Conservation (phyloP, 805 yeast species). For the Saccharomycopsis olivae region DNA sequence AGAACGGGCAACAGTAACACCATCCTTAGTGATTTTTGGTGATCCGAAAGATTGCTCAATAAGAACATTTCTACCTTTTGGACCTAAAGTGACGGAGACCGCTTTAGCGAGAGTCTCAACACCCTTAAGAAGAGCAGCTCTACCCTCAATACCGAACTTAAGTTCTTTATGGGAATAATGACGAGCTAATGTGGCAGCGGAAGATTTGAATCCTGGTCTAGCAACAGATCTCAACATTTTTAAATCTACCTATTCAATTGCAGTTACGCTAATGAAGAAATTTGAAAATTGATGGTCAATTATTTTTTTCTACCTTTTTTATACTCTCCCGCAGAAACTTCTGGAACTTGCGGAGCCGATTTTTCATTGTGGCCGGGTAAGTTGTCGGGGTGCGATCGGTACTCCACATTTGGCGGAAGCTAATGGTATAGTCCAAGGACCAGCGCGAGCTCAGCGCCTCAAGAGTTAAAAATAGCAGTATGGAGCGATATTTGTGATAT, state of each 20-base stretch:
- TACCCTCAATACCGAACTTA: slow-evolving; percentile 94
- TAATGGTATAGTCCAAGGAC: no score
- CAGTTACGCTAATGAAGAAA: neutral
- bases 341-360: no score
- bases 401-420: no score
- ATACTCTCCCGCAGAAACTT: no score
- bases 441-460: no score
- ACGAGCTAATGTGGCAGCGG: slow-evolving; percentile 11
- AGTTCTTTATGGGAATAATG: slow-evolving; percentile 69
- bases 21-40: slow-evolving; percentile 98
- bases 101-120: slow-evolving; percentile 94
- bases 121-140: slow-evolving; percentile 89
- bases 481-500: no score
- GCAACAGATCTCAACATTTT: slow-evolving; percentile 19
- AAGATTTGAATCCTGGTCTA: slow-evolving; percentile 14
- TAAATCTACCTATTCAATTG: no score
- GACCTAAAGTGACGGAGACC: slow-evolving; percentile 93
- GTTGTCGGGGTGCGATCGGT: no score
- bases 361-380: no score
- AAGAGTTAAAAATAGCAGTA: no score
- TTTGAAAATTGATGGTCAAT: no score
- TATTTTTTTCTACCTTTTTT: no score
- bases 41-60: slow-evolving; percentile 95
- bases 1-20: slow-evolving; percentile 92
- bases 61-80: slow-evolving; percentile 94